A percentile compares a stretch with the other conserved stretches of the same genome.
Conservation (phyloP, 1,284 basidiomycete genomes). For the Papiliotrema flavescens region DNA sequence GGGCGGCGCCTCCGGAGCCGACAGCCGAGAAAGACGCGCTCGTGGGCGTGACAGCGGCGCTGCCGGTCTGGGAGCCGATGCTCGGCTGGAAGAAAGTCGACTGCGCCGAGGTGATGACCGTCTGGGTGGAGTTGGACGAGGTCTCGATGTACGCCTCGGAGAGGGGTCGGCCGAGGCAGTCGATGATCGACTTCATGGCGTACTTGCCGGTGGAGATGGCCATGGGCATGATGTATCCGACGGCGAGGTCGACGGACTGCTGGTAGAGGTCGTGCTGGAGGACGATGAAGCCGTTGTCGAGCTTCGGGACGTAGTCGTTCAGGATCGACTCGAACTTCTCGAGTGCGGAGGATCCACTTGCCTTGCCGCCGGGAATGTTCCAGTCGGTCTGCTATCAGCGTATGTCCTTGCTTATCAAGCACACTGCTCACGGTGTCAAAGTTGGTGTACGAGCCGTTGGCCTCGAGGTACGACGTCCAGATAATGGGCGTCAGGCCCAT, state of each 20-base stretch:
- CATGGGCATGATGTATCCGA: conserved; percentile 75
- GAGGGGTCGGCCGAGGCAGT: conserved; percentile 58
- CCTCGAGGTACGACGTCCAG: conserved; percentile 35
- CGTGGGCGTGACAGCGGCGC: conserved; percentile 18
- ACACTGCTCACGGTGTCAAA: conserved; percentile 68
- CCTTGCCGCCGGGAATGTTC: conserved; percentile 69
- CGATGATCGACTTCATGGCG: conserved; percentile 56
- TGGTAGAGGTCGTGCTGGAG: conserved; percentile 82
- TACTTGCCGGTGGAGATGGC: conserved; percentile 59
- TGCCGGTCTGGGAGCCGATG: conserved; percentile 31
- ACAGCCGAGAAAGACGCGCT: not conserved
- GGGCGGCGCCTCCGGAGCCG: not conserved
- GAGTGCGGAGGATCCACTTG: conserved; percentile 60
- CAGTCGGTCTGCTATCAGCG: conserved; percentile 58
- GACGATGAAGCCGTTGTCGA: conserved; percentile 71
- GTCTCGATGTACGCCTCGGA: conserved; percentile 50
- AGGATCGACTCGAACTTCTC: conserved; percentile 50
- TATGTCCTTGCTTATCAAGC: not conserved
- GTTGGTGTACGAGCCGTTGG: conserved; percentile 47
- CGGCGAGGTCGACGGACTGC: conserved; percentile 80
- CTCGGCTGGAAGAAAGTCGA: conserved; percentile 35
- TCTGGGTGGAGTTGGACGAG: conserved; percentile 40
- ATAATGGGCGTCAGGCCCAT: conserved; percentile 48
- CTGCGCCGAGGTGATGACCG: conserved; percentile 29
- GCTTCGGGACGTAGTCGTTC: conserved; percentile 35